Percentiles rank a stretch among this genome's conserved stretches.
These are phyloP conservation scores for Iberis pinnata DNA, from an alignment of 345 rosid species.

Conservation along the genomic window DNA sequence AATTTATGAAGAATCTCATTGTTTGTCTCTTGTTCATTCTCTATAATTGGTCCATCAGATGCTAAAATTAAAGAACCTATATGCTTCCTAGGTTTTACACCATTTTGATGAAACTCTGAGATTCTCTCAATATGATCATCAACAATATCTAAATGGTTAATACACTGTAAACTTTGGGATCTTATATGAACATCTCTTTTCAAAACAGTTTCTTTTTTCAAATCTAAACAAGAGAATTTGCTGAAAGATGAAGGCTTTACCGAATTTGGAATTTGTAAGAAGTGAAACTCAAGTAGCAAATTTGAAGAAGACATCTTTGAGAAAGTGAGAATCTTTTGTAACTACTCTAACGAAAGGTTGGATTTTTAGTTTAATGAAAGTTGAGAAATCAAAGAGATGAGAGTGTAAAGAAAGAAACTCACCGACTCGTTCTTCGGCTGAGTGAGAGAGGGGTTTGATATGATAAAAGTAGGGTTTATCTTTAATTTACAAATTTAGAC, in stretches of 20 bases:
- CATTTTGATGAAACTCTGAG: slow-evolving; percentile 25
- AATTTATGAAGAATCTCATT: slow-evolving; percentile 52
- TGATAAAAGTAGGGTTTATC: slow-evolving; percentile 32
- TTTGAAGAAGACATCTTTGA: slow-evolving; percentile 45
- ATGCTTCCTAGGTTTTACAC: slow-evolving; percentile 21
- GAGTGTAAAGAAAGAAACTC: slow-evolving; percentile 18
- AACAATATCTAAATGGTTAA: slow-evolving; percentile 35
- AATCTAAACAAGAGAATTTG: slow-evolving; percentile 19
- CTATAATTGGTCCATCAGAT: slow-evolving; percentile 42
- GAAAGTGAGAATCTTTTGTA: not conserved
- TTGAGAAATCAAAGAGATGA: not conserved
- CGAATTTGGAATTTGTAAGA: slow-evolving; percentile 23
- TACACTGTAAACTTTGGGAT: slow-evolving; percentile 33
- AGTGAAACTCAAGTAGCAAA: slow-evolving; percentile 31
- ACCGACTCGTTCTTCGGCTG: slow-evolving; percentile 15
- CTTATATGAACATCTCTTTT: slow-evolving; percentile 26
- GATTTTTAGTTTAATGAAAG: not conserved
- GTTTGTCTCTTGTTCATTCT: slow-evolving; percentile 55
- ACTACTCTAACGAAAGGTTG: not conserved
- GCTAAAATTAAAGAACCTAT: slow-evolving; percentile 15
- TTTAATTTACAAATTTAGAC: not conserved
- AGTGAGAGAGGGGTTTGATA: slow-evolving; percentile 8
- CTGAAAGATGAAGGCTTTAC: slow-evolving; percentile 11
- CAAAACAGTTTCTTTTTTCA: slow-evolving; percentile 22
- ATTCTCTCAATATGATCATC: slow-evolving; percentile 32